Base-by-base conservation (phyloP, 148 eudicot species). In the Rhododendron mucronatum region DNA sequence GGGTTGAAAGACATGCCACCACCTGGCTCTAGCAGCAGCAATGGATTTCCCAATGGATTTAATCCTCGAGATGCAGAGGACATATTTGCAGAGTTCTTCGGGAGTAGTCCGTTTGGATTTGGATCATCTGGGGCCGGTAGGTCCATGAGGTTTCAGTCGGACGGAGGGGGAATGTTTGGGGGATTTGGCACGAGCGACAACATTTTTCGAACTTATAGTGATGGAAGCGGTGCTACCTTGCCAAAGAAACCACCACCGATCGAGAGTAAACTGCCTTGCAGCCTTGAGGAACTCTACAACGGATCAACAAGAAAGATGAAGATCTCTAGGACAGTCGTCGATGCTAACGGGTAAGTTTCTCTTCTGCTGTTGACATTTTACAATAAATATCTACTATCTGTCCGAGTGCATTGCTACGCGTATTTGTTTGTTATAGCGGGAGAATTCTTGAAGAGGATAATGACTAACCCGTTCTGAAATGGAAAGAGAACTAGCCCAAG, bases 51-150 rank as follows among this genome's bases (percentile, higher is more conserved):
- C 15, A 81, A 83, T 18, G 93, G 93, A 11, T 92, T 85, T 90
- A 93, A 92, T 80, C 95, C 95, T 26, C 87, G 98, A 82, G 93
- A 94, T 80, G 99, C 99, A 16, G 98, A 96, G 80, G 99, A 96
- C 78, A 96, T 96, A 21, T 96, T 96, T 80, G 92, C 99, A 0
- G 98, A 96, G 82, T 96, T 95, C 82, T 96, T 96, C 41, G 99
- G 99, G 51, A 91, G 93, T 20, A 95, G 95, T 84, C 97, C 99
- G 20, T 96, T 96, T 45, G 95, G 85, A 33, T 95, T 87, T 84
- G 96, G 93, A 35, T 85, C 98, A 73, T 84, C 88, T 0, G 90
- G 92, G 39, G 48, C 85, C 18, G 95, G 90, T 23, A 89, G 91
- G 87, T 87, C 94, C 47, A 91, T 65, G 85, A 88, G 95, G 90